phyloP scores from a whole-genome alignment of 805 yeast genomes.

The Blastobotrys parvus region DNA sequence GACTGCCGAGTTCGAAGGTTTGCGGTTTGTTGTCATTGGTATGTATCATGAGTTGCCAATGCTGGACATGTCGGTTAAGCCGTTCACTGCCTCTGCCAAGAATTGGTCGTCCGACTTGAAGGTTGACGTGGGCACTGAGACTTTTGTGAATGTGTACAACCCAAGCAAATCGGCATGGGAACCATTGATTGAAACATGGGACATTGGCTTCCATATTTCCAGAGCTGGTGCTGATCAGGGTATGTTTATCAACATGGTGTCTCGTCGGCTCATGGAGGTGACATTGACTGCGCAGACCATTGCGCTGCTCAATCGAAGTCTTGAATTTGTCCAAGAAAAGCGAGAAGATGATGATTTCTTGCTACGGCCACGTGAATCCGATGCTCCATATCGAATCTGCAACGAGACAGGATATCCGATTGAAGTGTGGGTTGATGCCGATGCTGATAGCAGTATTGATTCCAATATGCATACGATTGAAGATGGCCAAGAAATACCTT shows the following conservation, averaged over 20 bases:
- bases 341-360: constrained; percentile 19
- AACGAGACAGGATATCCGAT: constrained; percentile 82
- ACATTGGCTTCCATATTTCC: constrained; percentile 62
- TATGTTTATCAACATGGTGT: constrained; percentile 57
- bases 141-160: constrained; percentile 71
- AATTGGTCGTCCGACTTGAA: constrained; percentile 86
- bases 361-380: constrained; percentile 58
- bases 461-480: constrained; percentile 25
- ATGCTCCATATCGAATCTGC: constrained; percentile 68
- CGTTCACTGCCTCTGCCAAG: constrained; percentile 57
- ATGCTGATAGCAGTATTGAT: constrained; percentile 9
- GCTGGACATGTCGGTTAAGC: constrained; percentile 63
- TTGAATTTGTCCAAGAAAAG: constrained; percentile 32
- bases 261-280: constrained; percentile 68
- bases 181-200: constrained; percentile 85
- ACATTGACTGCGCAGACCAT: constrained; percentile 77
- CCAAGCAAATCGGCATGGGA: constrained; percentile 86
- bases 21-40: constrained; percentile 77
- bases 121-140: constrained; percentile 57
- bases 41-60: constrained; percentile 88
- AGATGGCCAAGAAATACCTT: constrained; percentile 49
- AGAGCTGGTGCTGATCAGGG: constrained; percentile 37
- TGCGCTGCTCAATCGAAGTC: constrained; percentile 64
- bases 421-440: constrained; percentile 71
- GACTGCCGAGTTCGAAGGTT: constrained; percentile 60